Evolutionary conservation across 352 stramenopile genomes (phyloP).

Genomic region (Elongisporangium prolatum): DNA sequence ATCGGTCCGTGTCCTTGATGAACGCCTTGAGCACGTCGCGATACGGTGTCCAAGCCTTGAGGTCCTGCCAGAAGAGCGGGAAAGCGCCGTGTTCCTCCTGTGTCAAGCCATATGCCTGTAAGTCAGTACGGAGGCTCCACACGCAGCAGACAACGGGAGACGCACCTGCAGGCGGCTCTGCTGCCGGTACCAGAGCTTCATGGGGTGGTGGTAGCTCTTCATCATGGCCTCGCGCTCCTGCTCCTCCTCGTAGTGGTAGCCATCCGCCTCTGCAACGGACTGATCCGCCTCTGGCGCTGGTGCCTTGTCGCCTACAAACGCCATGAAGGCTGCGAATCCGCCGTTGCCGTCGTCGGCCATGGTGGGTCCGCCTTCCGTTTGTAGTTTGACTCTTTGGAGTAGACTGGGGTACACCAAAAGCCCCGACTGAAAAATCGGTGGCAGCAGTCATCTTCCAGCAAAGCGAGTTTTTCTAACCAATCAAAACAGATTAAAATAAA

Average conservation of each 20-base stretch:
- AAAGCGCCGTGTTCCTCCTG: constrained; percentile 86
- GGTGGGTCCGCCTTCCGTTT: background rate
- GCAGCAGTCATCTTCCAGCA: background rate
- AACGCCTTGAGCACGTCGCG: constrained; percentile 90
- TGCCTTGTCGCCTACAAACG: constrained; percentile 31
- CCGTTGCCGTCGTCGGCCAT: constrained; percentile 46
- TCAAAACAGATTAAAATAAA: no score
- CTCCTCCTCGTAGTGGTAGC: constrained; percentile 81
- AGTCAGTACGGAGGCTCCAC: constrained; percentile 3
- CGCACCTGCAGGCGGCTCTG: constrained; percentile 37
- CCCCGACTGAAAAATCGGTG: background rate
- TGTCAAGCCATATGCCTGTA: background rate
- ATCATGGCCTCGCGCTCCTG: constrained; percentile 87
- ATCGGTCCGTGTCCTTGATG: constrained; percentile 72
- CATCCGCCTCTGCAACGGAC: constrained; percentile 19
- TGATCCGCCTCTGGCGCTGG: constrained; percentile 1
- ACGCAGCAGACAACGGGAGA: background rate
- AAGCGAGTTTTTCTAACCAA: no score
- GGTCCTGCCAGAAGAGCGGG: constrained; percentile 94
- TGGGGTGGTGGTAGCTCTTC: constrained; percentile 81
- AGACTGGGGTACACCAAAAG: background rate
- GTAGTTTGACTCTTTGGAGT: background rate
- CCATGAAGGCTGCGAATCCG: constrained; percentile 75
- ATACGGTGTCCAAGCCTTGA: constrained; percentile 92
- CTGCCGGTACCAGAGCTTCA: constrained; percentile 87